Evolutionary conservation across 2,329 filamentous ascomycete species (phyloP).

Genomic region (Tolypocladium inflatum): DNA sequence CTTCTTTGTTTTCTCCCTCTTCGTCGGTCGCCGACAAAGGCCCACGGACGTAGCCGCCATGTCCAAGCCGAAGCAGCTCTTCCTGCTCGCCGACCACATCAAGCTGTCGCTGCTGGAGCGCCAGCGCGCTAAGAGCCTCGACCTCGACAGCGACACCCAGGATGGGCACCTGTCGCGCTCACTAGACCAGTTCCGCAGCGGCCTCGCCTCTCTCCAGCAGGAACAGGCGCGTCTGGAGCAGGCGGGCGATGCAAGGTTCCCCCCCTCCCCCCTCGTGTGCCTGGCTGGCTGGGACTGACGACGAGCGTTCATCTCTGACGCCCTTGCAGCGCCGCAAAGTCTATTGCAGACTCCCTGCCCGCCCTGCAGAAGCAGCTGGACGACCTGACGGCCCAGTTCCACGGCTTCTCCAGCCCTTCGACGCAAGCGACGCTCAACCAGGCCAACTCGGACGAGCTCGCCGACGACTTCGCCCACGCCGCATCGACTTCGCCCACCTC

Average conservation of each 20-base stretch:
- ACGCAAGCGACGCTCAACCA: conserved; percentile 42
- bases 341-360: conserved; percentile 54
- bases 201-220: conserved; percentile 59
- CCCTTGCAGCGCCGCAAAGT: conserved; percentile 30
- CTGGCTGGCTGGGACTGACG: neutral
- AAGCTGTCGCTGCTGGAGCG: conserved; percentile 91
- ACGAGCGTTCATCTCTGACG: neutral
- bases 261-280: neutral
- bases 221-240: conserved; percentile 56
- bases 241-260: conserved; percentile 52
- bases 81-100: conserved; percentile 91
- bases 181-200: conserved; percentile 75
- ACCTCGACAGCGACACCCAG: conserved; percentile 69
- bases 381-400: conserved; percentile 73
- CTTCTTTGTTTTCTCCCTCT: neutral
- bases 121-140: conserved; percentile 72
- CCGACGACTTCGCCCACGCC: conserved; percentile 56
- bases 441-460: conserved; percentile 55
- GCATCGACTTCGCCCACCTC: conserved; percentile 26
- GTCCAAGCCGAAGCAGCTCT: conserved; percentile 63
- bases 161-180: conserved; percentile 85
- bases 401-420: conserved; percentile 47
- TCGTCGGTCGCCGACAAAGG: neutral
- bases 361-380: conserved; percentile 64
- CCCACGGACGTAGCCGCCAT: conserved; percentile 10